Conservation (phyloP, 768 basidiomycete species). For the Termitomyces sp. region DNA sequence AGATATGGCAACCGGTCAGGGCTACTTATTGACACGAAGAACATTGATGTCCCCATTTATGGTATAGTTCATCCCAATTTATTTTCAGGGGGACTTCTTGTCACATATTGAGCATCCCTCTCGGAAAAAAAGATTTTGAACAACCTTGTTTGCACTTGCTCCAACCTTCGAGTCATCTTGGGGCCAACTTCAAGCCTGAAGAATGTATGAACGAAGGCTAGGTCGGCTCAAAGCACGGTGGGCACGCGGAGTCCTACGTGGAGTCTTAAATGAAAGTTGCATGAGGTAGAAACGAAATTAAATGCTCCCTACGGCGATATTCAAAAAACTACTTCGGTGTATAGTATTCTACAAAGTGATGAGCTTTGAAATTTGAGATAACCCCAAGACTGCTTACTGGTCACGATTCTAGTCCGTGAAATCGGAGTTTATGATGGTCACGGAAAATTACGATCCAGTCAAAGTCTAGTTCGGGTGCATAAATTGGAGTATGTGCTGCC, state of each 20-base stretch:
- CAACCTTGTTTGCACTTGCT: not conserved
- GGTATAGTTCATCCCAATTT: not conserved
- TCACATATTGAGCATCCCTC: not conserved
- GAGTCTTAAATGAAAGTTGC: not conserved
- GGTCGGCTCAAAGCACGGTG: not conserved
- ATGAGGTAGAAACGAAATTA: not conserved
- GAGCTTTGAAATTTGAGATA: not conserved
- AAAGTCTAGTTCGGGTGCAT: not conserved
- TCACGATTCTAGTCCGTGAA: not conserved
- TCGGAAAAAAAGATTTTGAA: not conserved
- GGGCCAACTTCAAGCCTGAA: not conserved
- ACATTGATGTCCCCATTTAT: constrained; percentile 4
- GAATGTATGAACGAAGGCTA: not conserved
- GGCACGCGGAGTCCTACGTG: not conserved
- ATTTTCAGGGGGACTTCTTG: not conserved
- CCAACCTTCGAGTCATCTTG: not conserved
- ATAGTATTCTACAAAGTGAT: not conserved
- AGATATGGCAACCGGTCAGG: too few species aligned
- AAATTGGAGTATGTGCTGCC: not conserved
- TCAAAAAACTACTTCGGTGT: not conserved
- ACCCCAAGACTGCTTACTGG: not conserved
- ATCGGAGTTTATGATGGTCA: not conserved
- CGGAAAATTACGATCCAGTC: not conserved
- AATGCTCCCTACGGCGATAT: not conserved
- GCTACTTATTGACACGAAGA: not conserved